Conservation (phyloP, 2,329 filamentous ascomycete species). For the Ophiobolus disseminans region DNA sequence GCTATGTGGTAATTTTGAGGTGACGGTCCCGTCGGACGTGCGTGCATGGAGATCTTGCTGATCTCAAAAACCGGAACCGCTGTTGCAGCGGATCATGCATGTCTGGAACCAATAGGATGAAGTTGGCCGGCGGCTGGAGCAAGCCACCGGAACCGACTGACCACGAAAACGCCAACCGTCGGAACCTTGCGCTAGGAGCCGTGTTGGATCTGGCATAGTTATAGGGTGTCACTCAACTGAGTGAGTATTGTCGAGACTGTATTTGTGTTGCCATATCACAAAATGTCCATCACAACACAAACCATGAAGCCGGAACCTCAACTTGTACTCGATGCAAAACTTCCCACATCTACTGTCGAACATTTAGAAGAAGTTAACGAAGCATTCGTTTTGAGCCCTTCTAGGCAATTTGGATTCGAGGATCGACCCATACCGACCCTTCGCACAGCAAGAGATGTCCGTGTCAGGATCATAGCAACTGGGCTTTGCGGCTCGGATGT, state of each 20-base stretch:
- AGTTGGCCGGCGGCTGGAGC: background rate
- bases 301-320: background rate
- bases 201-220: too few relatives aligned
- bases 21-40: background rate
- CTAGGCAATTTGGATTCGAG: slow-evolving; percentile 57
- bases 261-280: too few relatives aligned
- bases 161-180: background rate
- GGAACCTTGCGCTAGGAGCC: too few relatives aligned
- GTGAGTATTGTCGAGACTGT: too few relatives aligned
- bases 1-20: background rate
- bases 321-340: background rate
- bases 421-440: slow-evolving; percentile 73
- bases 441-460: slow-evolving; percentile 70
- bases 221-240: too few relatives aligned
- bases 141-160: slow-evolving; percentile 3
- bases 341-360: background rate
- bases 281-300: background rate
- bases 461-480: slow-evolving; percentile 79
- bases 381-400: slow-evolving; percentile 12
- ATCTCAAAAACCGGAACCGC: background rate
- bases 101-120: background rate
- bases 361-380: slow-evolving; percentile 1
- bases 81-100: background rate
- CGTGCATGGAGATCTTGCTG: background rate
- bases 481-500: slow-evolving; percentile 78